These are phyloP conservation scores for Penicillium concentricum DNA, from an alignment of 2,329 filamentous ascomycete species.

Conservation along the genomic window DNA sequence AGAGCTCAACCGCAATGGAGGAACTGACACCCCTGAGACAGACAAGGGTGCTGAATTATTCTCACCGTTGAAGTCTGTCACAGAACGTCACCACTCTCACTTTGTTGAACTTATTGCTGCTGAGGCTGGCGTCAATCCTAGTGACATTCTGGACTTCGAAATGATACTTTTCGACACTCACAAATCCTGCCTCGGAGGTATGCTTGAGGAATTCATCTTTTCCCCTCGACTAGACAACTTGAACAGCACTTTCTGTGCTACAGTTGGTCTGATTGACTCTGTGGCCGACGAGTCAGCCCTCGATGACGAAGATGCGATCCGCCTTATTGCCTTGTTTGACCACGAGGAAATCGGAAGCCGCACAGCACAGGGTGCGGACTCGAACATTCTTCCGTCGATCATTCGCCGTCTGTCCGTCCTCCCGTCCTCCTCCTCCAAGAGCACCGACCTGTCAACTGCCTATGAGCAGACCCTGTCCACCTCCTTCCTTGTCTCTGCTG, in stretches of 20 bases:
- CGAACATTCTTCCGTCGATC: slow-evolving; percentile 83
- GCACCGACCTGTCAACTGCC: slow-evolving; percentile 69
- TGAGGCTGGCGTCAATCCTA: slow-evolving; percentile 68
- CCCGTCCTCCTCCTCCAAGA: slow-evolving; percentile 58
- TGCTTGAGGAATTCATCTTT: slow-evolving; percentile 93
- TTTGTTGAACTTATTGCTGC: slow-evolving; percentile 81
- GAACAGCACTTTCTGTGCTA: slow-evolving; percentile 92
- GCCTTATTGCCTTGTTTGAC: slow-evolving; percentile 92
- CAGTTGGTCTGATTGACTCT: slow-evolving; percentile 80
- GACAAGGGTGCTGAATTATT: slow-evolving; percentile 63
- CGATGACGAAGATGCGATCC: slow-evolving; percentile 75
- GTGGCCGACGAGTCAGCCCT: slow-evolving; percentile 63
- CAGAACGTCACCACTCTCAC: slow-evolving; percentile 83
- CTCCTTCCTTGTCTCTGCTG: slow-evolving; percentile 91
- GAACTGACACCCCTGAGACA: slow-evolving; percentile 36
- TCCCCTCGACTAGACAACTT: slow-evolving; percentile 95
- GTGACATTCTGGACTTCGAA: slow-evolving; percentile 87
- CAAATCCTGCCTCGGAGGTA: slow-evolving; percentile 79
- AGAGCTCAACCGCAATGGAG: slow-evolving; percentile 75
- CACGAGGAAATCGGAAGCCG: slow-evolving; percentile 95
- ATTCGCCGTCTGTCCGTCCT: slow-evolving; percentile 82
- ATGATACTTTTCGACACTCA: slow-evolving; percentile 97
- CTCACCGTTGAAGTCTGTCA: slow-evolving; percentile 72
- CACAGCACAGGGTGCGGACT: slow-evolving; percentile 90
- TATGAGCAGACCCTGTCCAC: slow-evolving; percentile 90